Conservation (phyloP, 345 rosid species). For the Populus deltoides region DNA sequence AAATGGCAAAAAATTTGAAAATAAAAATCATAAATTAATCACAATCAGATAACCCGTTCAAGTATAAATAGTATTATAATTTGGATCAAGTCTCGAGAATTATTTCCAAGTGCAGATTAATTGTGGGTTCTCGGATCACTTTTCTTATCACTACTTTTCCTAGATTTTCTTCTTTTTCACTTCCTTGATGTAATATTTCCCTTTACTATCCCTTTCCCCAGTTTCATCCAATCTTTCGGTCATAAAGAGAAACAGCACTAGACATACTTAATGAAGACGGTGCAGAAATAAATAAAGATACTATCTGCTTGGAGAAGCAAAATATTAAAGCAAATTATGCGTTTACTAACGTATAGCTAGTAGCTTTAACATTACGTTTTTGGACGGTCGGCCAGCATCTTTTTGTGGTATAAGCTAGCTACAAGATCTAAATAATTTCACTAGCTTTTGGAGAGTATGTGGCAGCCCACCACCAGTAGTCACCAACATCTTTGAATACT, state of each 20-base stretch:
- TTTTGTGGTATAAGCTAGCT: neutral
- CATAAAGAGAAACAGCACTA: neutral
- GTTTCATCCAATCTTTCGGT: conserved; percentile 12
- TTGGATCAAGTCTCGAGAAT: neutral
- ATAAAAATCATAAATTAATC: too few relatives aligned
- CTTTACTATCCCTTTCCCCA: neutral
- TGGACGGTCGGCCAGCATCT: neutral
- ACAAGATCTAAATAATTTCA: neutral
- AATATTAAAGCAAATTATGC: neutral
- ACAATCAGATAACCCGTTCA: too few relatives aligned
- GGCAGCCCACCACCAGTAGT: neutral
- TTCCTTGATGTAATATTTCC: conserved; percentile 12
- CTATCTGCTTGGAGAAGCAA: conserved; percentile 1
- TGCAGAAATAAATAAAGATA: conserved; percentile 16
- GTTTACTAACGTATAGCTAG: neutral
- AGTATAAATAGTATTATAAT: too few relatives aligned
- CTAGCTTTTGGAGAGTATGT: neutral
- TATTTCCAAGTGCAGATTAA: neutral
- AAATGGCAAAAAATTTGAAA: too few relatives aligned
- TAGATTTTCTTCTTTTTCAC: conserved; percentile 15
- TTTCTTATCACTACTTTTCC: conserved; percentile 18
- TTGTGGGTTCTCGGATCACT: conserved; percentile 6
- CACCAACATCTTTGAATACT: neutral
- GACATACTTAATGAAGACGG: conserved; percentile 15
- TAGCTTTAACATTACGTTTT: conserved; percentile 2